A percentile compares a stretch with the other conserved stretches of the same genome.
phyloP scores from a whole-genome alignment of 768 basidiomycete species.

The Harrya chromipes region DNA sequence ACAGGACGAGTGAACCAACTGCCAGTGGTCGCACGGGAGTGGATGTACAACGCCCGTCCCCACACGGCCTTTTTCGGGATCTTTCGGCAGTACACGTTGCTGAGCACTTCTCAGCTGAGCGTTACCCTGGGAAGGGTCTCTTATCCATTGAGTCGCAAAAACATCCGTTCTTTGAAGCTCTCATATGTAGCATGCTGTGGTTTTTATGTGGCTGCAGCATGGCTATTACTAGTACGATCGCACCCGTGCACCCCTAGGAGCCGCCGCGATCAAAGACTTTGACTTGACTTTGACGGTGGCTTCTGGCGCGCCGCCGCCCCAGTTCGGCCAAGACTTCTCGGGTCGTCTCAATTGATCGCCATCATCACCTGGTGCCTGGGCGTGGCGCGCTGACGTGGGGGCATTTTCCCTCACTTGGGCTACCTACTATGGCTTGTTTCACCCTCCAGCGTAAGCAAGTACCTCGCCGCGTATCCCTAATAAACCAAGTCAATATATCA shows the following conservation, averaged over 20 bases:
- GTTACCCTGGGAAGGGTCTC: slow-evolving; percentile 1
- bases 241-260: too few species aligned
- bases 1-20: neutral
- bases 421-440: neutral
- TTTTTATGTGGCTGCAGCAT: too few species aligned
- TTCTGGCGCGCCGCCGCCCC: neutral
- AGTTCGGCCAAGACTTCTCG: neutral
- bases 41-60: neutral
- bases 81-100: slow-evolving; percentile 1
- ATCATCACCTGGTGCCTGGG: slow-evolving; percentile 1
- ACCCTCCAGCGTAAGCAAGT: neutral
- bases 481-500: neutral
- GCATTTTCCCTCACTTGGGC: neutral
- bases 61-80: slow-evolving; percentile 1
- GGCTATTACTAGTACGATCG: too few species aligned
- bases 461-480: too few species aligned
- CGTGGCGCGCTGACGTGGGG: slow-evolving; percentile 1
- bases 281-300: too few species aligned
- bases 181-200: too few species aligned
- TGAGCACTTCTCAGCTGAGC: neutral
- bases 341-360: neutral
- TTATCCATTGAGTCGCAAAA: neutral
- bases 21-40: neutral
- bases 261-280: too few species aligned
- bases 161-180: neutral